A percentile compares a stretch with the other conserved stretches of the same genome.
Conservation (phyloP, 2,329 filamentous ascomycete genomes). For the Immersiporthe knoxdaviesiana region DNA sequence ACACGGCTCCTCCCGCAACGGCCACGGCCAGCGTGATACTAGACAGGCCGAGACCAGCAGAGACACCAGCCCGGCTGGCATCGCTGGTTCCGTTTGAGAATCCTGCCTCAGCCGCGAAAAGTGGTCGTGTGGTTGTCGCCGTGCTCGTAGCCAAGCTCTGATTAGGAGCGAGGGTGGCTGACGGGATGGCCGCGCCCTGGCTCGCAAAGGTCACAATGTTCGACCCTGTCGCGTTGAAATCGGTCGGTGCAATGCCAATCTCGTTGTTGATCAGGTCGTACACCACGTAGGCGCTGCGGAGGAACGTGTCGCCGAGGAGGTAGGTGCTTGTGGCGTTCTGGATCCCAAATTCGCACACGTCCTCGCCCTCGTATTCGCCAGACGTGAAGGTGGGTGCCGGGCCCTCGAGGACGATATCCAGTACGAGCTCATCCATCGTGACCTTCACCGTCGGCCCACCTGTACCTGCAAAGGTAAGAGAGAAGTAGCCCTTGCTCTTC, state of each 20-base stretch:
- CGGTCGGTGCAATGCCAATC: conserved; percentile 56
- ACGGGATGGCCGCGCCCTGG: conserved; percentile 54
- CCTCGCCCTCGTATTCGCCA: conserved; percentile 49
- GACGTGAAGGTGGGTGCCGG: conserved; percentile 41
- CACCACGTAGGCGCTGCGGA: conserved; percentile 63
- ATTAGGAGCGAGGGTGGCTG: conserved; percentile 48
- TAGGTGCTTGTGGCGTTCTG: conserved; percentile 49
- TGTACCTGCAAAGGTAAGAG: conserved; percentile 56
- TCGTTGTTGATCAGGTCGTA: conserved; percentile 63
- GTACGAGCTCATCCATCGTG: conserved; percentile 59
- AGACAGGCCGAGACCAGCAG: conserved; percentile 34
- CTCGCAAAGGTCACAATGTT: conserved; percentile 56
- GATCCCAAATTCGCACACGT: conserved; percentile 60
- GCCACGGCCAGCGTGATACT: conserved; percentile 24
- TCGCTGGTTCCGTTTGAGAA: conserved; percentile 37
- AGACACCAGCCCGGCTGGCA: conserved; percentile 29
- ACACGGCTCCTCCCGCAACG: neutral
- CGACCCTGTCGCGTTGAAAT: conserved; percentile 56
- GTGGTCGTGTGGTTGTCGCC: conserved; percentile 37
- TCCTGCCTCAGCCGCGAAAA: conserved; percentile 42
- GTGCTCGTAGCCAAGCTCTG: conserved; percentile 41
- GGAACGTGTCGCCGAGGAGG: conserved; percentile 61
- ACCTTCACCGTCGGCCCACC: conserved; percentile 55
- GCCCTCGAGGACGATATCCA: conserved; percentile 46
- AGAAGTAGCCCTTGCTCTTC: conserved; percentile 51